phyloP scores from a whole-genome alignment of 164 flowering plant genomes.

The Liquidambar formosana region DNA sequence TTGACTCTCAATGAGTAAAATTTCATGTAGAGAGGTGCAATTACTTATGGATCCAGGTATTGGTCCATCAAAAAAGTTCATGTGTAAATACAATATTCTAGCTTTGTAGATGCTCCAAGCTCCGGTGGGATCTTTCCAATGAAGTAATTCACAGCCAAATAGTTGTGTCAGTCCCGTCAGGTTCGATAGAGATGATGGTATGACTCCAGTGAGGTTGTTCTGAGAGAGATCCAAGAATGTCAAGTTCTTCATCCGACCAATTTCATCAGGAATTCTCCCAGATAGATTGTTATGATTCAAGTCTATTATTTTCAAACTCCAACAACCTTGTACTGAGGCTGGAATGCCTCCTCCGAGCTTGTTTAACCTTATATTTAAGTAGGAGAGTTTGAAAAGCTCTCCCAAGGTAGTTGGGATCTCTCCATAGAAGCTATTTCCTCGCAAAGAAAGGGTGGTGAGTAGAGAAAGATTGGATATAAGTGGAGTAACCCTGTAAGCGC shows the following conservation, averaged over 20 bases:
- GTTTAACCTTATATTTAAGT: conserved; percentile 1
- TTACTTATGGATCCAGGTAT: conserved; percentile 20
- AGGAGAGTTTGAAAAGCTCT: conserved; percentile 2
- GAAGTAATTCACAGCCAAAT: conserved; percentile 5
- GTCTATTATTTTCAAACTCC: too few relatives aligned
- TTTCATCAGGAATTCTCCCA: conserved; percentile 15
- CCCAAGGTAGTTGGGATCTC: conserved; percentile 8
- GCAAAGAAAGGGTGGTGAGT: conserved; percentile 12
- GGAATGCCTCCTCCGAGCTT: background rate
- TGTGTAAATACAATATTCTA: conserved; percentile 16
- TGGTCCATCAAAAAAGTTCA: conserved; percentile 9
- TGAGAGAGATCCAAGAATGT: conserved; percentile 1
- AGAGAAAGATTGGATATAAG: conserved; percentile 18
- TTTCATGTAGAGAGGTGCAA: conserved; percentile 5
- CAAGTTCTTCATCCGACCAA: conserved; percentile 14
- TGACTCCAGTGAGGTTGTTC: conserved; percentile 11
- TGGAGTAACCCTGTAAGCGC: conserved; percentile 18
- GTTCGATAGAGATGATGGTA: conserved; percentile 12
- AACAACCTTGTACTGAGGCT: too few relatives aligned
- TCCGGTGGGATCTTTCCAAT: conserved; percentile 14
- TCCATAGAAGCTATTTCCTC: conserved; percentile 16
- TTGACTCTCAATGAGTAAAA: conserved; percentile 2
- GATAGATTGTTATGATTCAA: conserved; percentile 2
- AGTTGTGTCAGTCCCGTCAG: conserved; percentile 8
- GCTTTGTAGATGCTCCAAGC: conserved; percentile 11